Percentiles rank a stretch among this genome's conserved stretches.
Evolutionary conservation across 257 asterid species (phyloP).

Genomic region (Capsicum baccatum): DNA sequence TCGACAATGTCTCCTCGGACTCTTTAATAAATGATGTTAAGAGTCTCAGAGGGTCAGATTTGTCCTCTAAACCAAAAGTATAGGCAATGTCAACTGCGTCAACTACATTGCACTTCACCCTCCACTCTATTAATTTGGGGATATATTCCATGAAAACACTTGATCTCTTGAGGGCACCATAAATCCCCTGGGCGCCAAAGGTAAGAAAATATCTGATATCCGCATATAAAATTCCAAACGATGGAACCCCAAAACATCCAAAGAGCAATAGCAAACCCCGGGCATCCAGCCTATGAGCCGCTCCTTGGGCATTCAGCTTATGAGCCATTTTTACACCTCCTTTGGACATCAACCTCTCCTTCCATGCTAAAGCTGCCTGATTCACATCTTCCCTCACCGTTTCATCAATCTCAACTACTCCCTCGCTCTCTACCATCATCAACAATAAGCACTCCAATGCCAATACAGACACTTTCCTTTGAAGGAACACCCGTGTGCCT

Average conservation of each 20-base stretch:
- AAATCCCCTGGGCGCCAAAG: slow-evolving; percentile 60
- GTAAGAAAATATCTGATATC: slow-evolving; percentile 66
- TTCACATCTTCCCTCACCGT: slow-evolving; percentile 61
- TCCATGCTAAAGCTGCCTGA: slow-evolving; percentile 66
- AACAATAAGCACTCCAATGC: slow-evolving; percentile 73
- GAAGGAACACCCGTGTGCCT: not conserved
- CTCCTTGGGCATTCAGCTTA: slow-evolving; percentile 57
- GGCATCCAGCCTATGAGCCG: slow-evolving; percentile 66
- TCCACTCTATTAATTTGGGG: slow-evolving; percentile 53
- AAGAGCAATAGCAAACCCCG: slow-evolving; percentile 76
- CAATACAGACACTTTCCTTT: slow-evolving; percentile 71
- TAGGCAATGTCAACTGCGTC: slow-evolving; percentile 67
- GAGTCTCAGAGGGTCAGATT: slow-evolving; percentile 52
- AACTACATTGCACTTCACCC: slow-evolving; percentile 65
- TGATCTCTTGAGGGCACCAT: slow-evolving; percentile 54
- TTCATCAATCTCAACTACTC: slow-evolving; percentile 44
- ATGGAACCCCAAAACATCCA: slow-evolving; percentile 74
- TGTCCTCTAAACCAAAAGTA: slow-evolving; percentile 68
- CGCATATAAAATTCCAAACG: slow-evolving; percentile 48
- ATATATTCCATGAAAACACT: slow-evolving; percentile 55
- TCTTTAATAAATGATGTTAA: slow-evolving; percentile 58
- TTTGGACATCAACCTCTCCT: slow-evolving; percentile 68
- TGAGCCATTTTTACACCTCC: slow-evolving; percentile 66
- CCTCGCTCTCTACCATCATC: slow-evolving; percentile 38
- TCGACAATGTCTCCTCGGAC: slow-evolving; percentile 49